These are phyloP conservation scores for Komagataella kurtzmanii DNA, from an alignment of 805 yeast species.

Conservation along the genomic window DNA sequence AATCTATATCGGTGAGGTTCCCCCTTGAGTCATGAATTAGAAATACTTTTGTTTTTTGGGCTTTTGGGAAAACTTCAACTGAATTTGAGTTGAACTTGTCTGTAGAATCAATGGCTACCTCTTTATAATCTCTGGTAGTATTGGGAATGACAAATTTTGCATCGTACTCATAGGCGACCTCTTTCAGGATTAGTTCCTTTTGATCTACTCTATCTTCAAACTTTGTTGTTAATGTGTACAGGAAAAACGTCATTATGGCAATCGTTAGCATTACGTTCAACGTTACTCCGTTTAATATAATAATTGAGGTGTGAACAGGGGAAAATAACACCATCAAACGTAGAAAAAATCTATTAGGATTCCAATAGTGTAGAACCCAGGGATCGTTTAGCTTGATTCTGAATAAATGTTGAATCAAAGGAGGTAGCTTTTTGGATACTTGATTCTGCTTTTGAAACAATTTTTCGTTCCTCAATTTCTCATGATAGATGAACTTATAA, in stretches of 20 bases:
- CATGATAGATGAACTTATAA: background rate
- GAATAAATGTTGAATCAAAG: background rate
- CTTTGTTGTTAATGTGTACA: conserved; percentile 22
- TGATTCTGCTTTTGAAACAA: background rate
- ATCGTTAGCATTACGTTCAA: conserved; percentile 8
- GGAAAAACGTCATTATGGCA: conserved; percentile 21
- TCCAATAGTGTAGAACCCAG: background rate
- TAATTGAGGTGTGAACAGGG: background rate
- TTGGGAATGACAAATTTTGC: conserved; percentile 50
- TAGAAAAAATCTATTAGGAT: background rate
- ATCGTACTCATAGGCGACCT: conserved; percentile 50
- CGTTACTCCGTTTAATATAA: background rate
- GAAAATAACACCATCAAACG: background rate
- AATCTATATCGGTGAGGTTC: conserved; percentile 2
- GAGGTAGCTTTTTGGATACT: background rate
- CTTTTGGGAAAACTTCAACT: conserved; percentile 15
- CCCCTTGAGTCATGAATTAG: conserved; percentile 30
- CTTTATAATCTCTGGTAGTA: conserved; percentile 34
- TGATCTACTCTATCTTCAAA: conserved; percentile 40
- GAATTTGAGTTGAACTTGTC: conserved; percentile 6
- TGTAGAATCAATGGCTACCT: conserved; percentile 51
- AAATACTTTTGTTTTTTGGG: conserved; percentile 24
- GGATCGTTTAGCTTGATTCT: background rate
- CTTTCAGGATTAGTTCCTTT: conserved; percentile 44
- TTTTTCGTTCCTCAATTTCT: background rate